Conservation (phyloP, 257 asterid genomes). For the Gentiana dahurica region DNA sequence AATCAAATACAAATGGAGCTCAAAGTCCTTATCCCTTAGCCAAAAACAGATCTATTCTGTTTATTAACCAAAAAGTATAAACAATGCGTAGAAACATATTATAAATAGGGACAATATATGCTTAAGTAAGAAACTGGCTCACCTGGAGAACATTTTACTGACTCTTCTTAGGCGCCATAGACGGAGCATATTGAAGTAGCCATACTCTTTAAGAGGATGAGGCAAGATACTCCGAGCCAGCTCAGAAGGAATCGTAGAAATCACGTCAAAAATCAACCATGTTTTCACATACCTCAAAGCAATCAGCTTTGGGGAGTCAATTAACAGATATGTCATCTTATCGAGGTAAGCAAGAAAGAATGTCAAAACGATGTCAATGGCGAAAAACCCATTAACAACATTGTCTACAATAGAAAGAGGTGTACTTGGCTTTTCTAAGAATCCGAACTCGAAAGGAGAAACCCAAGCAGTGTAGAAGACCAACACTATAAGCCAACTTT, state of each 20-base stretch:
- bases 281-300: constrained; percentile 46
- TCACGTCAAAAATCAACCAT: constrained; percentile 53
- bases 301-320: constrained; percentile 42
- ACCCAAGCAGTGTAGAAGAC: constrained; percentile 91
- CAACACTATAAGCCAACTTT: constrained; percentile 36
- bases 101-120: too few species aligned
- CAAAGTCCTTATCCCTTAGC: too few species aligned
- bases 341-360: constrained; percentile 89
- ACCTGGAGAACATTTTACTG: constrained; percentile 63
- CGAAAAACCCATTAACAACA: constrained; percentile 48
- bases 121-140: not conserved
- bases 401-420: constrained; percentile 46
- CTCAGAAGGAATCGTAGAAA: constrained; percentile 61
- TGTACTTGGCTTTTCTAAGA: constrained; percentile 33
- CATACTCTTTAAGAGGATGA: constrained; percentile 19
- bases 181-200: constrained; percentile 58
- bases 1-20: too few species aligned
- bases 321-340: constrained; percentile 38
- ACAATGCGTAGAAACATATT: too few species aligned
- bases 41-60: too few species aligned
- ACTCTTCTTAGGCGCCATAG: constrained; percentile 88
- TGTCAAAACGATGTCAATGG: constrained; percentile 53
- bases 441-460: constrained; percentile 76
- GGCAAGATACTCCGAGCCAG: constrained; percentile 32
- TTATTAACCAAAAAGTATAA: too few species aligned